Evolutionary conservation across 495 filamentous ascomycete genomes (phyloP).

Genomic region (Melanomma pulvis-pyrius): DNA sequence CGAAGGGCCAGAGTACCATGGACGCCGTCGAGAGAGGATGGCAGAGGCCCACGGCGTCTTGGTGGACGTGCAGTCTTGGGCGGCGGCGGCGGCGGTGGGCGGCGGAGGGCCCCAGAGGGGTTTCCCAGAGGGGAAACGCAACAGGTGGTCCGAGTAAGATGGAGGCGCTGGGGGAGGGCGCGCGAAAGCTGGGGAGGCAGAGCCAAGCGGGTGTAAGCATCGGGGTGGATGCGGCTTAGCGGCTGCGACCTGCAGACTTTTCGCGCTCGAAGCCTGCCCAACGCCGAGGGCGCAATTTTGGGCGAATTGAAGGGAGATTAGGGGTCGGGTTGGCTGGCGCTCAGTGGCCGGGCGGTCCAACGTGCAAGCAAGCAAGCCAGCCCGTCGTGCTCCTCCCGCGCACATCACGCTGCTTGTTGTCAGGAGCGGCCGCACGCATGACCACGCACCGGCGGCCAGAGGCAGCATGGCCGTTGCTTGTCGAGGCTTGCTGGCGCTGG

Average conservation of each 20-base stretch:
- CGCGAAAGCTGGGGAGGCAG: conserved; percentile 25
- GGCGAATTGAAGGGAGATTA: conserved; percentile 35
- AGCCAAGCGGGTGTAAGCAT: conserved; percentile 28
- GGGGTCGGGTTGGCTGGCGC: conserved; percentile 14
- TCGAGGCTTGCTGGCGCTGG: neutral
- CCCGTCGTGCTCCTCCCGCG: conserved; percentile 3
- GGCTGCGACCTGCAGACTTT: conserved; percentile 25
- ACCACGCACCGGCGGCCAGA: conserved; percentile 6
- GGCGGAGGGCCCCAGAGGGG: no score
- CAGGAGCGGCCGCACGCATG: neutral
- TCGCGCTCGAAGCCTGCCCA: conserved; percentile 9
- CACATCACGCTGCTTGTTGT: conserved; percentile 1
- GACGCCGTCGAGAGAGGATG: neutral
- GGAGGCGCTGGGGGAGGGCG: conserved; percentile 20
- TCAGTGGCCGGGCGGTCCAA: conserved; percentile 16
- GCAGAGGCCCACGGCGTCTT: no score
- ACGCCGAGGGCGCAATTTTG: conserved; percentile 31
- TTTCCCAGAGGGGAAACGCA: conserved; percentile 13
- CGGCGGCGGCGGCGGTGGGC: neutral
- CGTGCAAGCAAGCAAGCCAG: no score
- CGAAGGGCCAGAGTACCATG: neutral
- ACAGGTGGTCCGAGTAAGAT: conserved; percentile 34
- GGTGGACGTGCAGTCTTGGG: neutral
- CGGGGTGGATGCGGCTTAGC: conserved; percentile 14
- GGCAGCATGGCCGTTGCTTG: neutral